phyloP scores from a whole-genome alignment of 169 alveolate genomes.

The Plasmodium adleri region DNA sequence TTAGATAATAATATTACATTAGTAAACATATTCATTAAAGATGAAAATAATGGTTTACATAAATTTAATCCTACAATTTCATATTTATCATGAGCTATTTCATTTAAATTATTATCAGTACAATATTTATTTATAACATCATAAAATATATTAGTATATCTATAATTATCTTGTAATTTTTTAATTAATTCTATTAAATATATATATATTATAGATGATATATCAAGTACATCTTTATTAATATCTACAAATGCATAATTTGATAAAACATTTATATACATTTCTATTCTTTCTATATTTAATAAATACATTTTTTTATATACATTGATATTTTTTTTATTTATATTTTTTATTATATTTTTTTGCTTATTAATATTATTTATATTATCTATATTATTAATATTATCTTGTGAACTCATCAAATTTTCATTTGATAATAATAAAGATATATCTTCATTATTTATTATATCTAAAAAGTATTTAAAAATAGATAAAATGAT shows the following conservation, averaged over 20 bases:
- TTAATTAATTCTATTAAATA: constrained; percentile 50
- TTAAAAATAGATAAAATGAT: constrained; percentile 64
- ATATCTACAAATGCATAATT: constrained; percentile 60
- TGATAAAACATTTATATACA: constrained; percentile 37
- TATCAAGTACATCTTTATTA: constrained; percentile 49
- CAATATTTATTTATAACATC: constrained; percentile 56
- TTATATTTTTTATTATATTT: neutral
- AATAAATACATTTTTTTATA: constrained; percentile 26
- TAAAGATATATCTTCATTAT: constrained; percentile 31
- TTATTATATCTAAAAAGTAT: constrained; percentile 44
- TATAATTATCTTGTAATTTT: constrained; percentile 15
- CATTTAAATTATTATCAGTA: constrained; percentile 33
- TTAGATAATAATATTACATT: constrained; percentile 56
- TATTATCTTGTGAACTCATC: neutral
- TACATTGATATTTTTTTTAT: neutral
- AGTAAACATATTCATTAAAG: constrained; percentile 40
- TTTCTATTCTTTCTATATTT: constrained; percentile 26
- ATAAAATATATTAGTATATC: constrained; percentile 17
- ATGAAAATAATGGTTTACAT: constrained; percentile 32
- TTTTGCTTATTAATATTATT: constrained; percentile 4
- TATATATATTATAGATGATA: constrained; percentile 27
- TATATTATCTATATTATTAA: constrained; percentile 7
- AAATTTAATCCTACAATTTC: constrained; percentile 77
- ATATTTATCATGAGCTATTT: constrained; percentile 54
- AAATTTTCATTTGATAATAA: neutral